Conservation (phyloP, 371 early-diverging fungal species). For the Mucor piriformis region DNA sequence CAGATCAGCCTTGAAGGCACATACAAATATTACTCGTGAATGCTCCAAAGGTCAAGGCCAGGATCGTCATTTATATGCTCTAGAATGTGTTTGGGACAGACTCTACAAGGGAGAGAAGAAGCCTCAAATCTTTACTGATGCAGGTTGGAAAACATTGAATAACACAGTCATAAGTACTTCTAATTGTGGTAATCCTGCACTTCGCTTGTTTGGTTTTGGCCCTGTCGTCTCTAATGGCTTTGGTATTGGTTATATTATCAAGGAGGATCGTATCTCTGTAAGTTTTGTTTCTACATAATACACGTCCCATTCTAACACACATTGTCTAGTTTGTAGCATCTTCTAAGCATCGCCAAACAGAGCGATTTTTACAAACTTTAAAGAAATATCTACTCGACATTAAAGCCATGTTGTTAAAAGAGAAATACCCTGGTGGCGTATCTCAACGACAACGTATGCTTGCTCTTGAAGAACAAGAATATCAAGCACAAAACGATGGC, state of each 20-base stretch:
- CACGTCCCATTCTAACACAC: not conserved
- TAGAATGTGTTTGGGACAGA: slow-evolving; percentile 61
- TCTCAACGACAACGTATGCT: slow-evolving; percentile 46
- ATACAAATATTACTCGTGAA: slow-evolving; percentile 72
- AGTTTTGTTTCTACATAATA: slow-evolving; percentile 18
- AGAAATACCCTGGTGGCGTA: slow-evolving; percentile 51
- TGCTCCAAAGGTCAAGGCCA: slow-evolving; percentile 80
- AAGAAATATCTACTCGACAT: slow-evolving; percentile 48
- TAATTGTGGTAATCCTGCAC: slow-evolving; percentile 84
- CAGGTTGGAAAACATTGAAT: slow-evolving; percentile 56
- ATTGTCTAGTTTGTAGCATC: slow-evolving; percentile 48
- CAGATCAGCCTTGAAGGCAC: slow-evolving; percentile 67
- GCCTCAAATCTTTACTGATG: slow-evolving; percentile 78
- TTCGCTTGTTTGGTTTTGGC: slow-evolving; percentile 90
- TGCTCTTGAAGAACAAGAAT: slow-evolving; percentile 45
- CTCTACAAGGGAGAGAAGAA: slow-evolving; percentile 51
- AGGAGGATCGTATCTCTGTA: slow-evolving; percentile 65
- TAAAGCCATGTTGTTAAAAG: slow-evolving; percentile 43
- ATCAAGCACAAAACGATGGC: slow-evolving; percentile 24
- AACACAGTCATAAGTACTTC: slow-evolving; percentile 87
- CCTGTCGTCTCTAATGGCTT: slow-evolving; percentile 91
- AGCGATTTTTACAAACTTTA: slow-evolving; percentile 49
- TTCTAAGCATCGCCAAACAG: slow-evolving; percentile 63
- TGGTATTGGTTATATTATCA: slow-evolving; percentile 90
- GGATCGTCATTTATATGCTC: slow-evolving; percentile 86